Evolutionary conservation across 2,329 filamentous ascomycete species (phyloP), one percentile per base, ranked within the genome.

Genomic region (Zymoseptoria crescenta): DNA sequence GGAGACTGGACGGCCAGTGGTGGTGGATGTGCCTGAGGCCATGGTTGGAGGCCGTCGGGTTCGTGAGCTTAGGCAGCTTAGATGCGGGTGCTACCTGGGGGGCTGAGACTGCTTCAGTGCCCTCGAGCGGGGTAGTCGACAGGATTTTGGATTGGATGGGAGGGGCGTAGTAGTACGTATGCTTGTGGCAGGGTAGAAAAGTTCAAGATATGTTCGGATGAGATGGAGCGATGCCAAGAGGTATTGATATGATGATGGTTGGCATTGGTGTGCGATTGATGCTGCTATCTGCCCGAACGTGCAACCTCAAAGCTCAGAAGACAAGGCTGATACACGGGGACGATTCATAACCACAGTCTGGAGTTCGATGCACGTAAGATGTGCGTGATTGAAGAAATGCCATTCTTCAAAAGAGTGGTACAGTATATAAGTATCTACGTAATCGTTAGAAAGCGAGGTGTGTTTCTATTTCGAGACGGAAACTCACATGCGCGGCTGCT

Each of bases 1-100:
- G 2, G 87, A 91, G 57, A 89, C 70, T 66, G 72, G 70, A 52
- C 68, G 69, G 30, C 65, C 62, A 24, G 68, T 60, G 28, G 64
- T 45, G 59, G 64, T 56, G 51, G 58, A 52, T 21, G 30, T 57
- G 27, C 30, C 58, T 50, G 59, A 49, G 52, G 62, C 53, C 52
- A 56, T 64, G 55, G 30, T 50, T 8, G 45, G 27, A 21, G 51
- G 7, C 13, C 16, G 35, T 45, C 13, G 13, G 13, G 29, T 30
- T 10, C 2, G 24, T 24, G 24, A 24, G 24, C 24, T 24, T 2
- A 24, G 24, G 2, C 24, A 24, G 24, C 24, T 24, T 2, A 24
- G 24, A 24, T 24, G 24, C 24, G 24, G 24, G 24, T 24, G 24
- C 24, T 4, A 24, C n/a, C n/a, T n/a, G n/a, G 24, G 4, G 24